Evolutionary conservation across 192 early-diverging fungal genomes (phyloP).

Genomic region (Coemansia sp.): DNA sequence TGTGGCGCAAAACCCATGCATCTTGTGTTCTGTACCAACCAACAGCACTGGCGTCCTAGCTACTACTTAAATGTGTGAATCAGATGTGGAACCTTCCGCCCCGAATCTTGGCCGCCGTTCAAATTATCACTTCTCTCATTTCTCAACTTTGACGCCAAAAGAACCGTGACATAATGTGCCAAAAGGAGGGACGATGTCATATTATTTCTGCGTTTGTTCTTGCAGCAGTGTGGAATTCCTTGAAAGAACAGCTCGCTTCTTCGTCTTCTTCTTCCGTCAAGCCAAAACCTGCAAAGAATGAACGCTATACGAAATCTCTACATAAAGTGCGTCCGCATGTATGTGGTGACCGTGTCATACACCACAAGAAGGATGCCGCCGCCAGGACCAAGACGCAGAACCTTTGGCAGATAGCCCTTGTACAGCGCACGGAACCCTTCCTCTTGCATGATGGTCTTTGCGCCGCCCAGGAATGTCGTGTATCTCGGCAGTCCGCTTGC

Average conservation of each 20-base stretch:
- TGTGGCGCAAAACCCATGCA: conserved; percentile 10
- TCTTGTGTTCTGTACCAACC: not conserved
- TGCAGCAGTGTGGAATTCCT: not conserved
- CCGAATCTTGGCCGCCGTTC: not conserved
- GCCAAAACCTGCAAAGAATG: not conserved
- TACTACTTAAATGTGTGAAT: not conserved
- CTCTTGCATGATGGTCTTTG: conserved; percentile 76
- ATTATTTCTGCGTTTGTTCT: not conserved
- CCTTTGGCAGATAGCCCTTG: conserved; percentile 95
- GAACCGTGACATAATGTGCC: too few species aligned
- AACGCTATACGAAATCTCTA: conserved; percentile 12
- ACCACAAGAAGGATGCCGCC: conserved; percentile 85
- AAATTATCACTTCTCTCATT: not conserved
- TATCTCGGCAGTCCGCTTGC: conserved; percentile 75
- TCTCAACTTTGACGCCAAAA: too few species aligned
- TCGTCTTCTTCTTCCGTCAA: not conserved
- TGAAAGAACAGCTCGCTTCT: not conserved
- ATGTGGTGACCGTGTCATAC: conserved; percentile 80
- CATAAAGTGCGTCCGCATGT: conserved; percentile 80
- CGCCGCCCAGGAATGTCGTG: conserved; percentile 81
- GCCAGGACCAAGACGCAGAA: conserved; percentile 90
- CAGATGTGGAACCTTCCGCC: not conserved
- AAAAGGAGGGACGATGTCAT: not conserved
- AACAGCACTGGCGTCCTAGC: not conserved
- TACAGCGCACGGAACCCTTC: conserved; percentile 88